Evolutionary conservation across 495 filamentous ascomycete species (phyloP), one percentile per base, ranked within the genome.

Genomic region (Talaromyces thailandensis): DNA sequence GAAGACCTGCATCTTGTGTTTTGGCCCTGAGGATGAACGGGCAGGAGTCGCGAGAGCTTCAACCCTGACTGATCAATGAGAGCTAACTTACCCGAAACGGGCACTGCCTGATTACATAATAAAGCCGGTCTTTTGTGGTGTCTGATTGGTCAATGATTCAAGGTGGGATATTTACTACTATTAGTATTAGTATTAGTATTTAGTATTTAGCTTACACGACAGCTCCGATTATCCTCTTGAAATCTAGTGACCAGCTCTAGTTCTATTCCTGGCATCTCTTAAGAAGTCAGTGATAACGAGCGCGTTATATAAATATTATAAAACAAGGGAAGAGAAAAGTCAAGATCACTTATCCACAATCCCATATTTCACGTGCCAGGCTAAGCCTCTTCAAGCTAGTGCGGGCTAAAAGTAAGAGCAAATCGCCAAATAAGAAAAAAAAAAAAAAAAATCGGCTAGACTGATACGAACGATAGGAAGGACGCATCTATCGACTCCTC

Each of bases 371-470:
- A 57, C 55, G 55, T 56, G 53, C 4, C 5, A 1, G 26, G 2
- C 55, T 57, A 57, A 35, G 1, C 55, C 4, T 9, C 9, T 23
- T 35, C 2, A 1, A 16, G 9, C 6, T 32, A 35, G 26, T 35
- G 26, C 9, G 28, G 55, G 29, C 29, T 25, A 31, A 28, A 25
- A 16, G 23, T 16, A 55, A 52, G 18, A 52, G 18, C 21, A 52
- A 52, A 52, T 52, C 8, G 48, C 21, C 51, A 24, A 26, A 52
- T 28, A 25, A 28, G 24, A 28, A 55, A 55, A 55, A 53, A 55
- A 55, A 28, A 55, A 55, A 55, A 53, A 55, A 55, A 55, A 53
- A 55, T 55, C 51, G 26, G 26, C 51, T 55, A 48, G 43, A 21
- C 18, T 21, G 43, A 48, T 40, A 40, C 35, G 43, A 48, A 40